Percentiles rank a stretch among this genome's conserved stretches.
Conservation (phyloP, 2,329 filamentous ascomycete genomes). For the Plectosphaerella sp. region DNA sequence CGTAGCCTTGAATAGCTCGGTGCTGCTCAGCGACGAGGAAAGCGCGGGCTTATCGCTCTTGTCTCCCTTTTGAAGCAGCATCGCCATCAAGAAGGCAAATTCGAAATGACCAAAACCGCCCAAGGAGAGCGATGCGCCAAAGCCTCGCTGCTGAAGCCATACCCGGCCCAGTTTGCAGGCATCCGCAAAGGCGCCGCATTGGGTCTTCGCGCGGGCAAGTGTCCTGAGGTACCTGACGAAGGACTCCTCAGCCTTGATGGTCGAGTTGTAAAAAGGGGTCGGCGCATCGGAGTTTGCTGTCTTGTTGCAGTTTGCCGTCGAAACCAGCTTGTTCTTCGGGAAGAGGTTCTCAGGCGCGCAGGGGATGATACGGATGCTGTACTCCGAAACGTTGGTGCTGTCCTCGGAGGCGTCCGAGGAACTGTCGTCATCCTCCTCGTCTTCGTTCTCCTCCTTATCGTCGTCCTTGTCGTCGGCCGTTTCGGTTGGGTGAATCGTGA, state of each 20-base stretch:
- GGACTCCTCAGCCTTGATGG: constrained; percentile 72
- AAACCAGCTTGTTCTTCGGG: constrained; percentile 63
- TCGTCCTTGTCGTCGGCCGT: constrained; percentile 16
- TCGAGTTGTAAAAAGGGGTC: constrained; percentile 87
- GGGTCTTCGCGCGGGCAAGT: constrained; percentile 63
- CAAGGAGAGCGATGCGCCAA: constrained; percentile 61
- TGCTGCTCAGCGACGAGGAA: constrained; percentile 78
- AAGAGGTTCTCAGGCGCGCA: constrained; percentile 68
- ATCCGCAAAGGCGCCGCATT: constrained; percentile 71
- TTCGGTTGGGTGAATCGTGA: constrained; percentile 34
- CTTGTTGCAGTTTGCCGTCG: constrained; percentile 67
- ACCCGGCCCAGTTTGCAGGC: constrained; percentile 80
- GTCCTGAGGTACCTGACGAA: constrained; percentile 72
- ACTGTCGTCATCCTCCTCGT: constrained; percentile 13
- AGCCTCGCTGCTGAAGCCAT: constrained; percentile 87
- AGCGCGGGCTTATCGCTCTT: constrained; percentile 67
- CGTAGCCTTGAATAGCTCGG: constrained; percentile 90
- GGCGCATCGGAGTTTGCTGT: constrained; percentile 41
- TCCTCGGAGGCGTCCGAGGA: constrained; percentile 12
- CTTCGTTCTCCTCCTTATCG: constrained; percentile 11
- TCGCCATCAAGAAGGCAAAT: constrained; percentile 75
- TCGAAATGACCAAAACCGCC: constrained; percentile 95
- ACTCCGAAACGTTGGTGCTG: constrained; percentile 30
- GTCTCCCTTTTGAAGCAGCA: constrained; percentile 75
- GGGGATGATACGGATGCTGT: constrained; percentile 71